Evolutionary conservation across 495 filamentous ascomycete species (phyloP).

Genomic region (Cryomyces minteri): DNA sequence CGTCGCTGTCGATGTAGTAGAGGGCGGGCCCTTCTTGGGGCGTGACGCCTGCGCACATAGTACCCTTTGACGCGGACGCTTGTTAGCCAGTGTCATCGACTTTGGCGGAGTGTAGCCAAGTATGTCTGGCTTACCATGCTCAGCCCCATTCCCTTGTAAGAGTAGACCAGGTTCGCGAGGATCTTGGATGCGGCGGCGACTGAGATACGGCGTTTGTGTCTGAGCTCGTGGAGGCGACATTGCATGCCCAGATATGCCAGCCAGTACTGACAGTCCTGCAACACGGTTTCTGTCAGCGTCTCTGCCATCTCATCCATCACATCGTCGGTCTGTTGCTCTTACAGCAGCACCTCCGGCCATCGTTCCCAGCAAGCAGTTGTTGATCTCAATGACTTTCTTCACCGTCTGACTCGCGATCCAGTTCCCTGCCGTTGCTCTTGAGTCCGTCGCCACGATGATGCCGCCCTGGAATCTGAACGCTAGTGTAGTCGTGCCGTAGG

Average conservation of each 20-base stretch:
- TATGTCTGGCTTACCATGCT: constrained; percentile 40
- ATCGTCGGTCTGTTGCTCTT: constrained; percentile 15
- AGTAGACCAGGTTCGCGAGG: constrained; percentile 91
- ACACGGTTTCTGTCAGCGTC: background rate
- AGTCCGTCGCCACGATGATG: constrained; percentile 97
- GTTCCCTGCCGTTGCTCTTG: constrained; percentile 84
- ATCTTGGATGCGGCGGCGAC: constrained; percentile 97
- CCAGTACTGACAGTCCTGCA: constrained; percentile 96
- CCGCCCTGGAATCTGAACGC: constrained; percentile 95
- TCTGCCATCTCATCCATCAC: background rate
- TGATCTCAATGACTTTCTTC: constrained; percentile 98
- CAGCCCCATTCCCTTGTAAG: constrained; percentile 93
- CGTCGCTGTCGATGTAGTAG: constrained; percentile 98
- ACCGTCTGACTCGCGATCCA: constrained; percentile 99
- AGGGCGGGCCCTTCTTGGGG: constrained; percentile 90
- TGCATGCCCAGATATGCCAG: constrained; percentile 96
- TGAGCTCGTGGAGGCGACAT: constrained; percentile 96
- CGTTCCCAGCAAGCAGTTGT: constrained; percentile 76
- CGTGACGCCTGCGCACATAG: constrained; percentile 96
- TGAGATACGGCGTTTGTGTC: constrained; percentile 95
- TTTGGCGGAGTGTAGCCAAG: too few relatives aligned
- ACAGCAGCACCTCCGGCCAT: constrained; percentile 97
- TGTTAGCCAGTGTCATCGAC: background rate
- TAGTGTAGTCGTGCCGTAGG: constrained; percentile 96
- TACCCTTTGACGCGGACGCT: constrained; percentile 30